Percentiles rank a stretch among this genome's conserved stretches.
Evolutionary conservation across 257 asterid species (phyloP).

Genomic region (Lycium ferocissimum): DNA sequence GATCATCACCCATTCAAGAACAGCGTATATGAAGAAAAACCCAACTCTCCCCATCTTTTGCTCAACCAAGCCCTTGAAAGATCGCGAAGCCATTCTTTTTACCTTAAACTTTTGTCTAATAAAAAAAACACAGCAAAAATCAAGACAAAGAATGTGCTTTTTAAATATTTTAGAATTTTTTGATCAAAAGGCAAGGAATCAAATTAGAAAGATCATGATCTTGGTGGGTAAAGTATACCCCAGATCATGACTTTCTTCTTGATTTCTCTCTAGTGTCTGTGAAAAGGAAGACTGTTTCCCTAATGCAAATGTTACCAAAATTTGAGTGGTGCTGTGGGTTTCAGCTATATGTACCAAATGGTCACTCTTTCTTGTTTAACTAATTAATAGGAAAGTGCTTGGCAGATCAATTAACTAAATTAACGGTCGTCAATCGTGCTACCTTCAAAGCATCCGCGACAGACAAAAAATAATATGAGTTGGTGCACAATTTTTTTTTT

Average conservation of each 20-base stretch:
- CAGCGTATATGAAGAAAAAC: constrained; percentile 60
- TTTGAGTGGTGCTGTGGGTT: not conserved
- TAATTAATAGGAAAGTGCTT: constrained; percentile 26
- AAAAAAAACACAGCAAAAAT: not conserved
- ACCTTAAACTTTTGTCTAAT: not conserved
- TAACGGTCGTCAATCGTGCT: not conserved
- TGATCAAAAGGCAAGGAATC: constrained; percentile 38
- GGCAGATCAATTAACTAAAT: constrained; percentile 14
- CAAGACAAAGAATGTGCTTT: constrained; percentile 7
- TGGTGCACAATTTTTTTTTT: not conserved
- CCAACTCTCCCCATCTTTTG: constrained; percentile 63
- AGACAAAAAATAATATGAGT: not conserved
- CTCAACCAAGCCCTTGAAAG: constrained; percentile 53
- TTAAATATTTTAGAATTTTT: not conserved
- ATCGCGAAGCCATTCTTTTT: constrained; percentile 25
- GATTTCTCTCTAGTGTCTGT: constrained; percentile 27
- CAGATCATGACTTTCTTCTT: constrained; percentile 65
- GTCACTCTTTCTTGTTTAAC: constrained; percentile 10
- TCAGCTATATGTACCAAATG: not conserved
- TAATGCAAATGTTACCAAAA: not conserved
- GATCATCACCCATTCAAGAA: constrained; percentile 77
- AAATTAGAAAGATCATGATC: constrained; percentile 65
- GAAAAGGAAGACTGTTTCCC: not conserved
- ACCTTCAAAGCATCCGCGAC: not conserved
- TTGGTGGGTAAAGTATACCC: constrained; percentile 46